Evolutionary conservation across 2,329 filamentous ascomycete genomes (phyloP), one percentile per base, ranked within the genome.

Genomic region (Talaromyces sp.): DNA sequence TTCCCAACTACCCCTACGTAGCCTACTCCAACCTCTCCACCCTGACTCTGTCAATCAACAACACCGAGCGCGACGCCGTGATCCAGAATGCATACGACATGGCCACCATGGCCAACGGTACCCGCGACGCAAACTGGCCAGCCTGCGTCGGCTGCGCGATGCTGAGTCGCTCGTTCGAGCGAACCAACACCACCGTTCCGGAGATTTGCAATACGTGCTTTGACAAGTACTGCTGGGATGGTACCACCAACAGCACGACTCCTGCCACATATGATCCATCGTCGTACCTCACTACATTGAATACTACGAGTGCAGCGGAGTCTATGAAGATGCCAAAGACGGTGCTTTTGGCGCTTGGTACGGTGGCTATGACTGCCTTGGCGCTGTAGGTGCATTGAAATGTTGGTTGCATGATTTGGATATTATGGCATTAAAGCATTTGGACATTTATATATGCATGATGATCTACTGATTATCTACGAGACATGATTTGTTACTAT

Each of bases 121-220:
- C 92, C 0, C 74, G 89, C 2, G 90, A 96, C 75, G 71, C 78
- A 2, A 78, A 89, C 68, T 99, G 95, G 94, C 84, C 90, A 0
- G 83, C 87, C 1, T 99, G 94, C 71, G 90, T 97, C 4, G 92
- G 89, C 25, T 99, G 95, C 78, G 95, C 94, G 5, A 88, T 96
- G 45, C 83, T 98, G 17, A 86, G 85, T 62, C 86, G 94, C 67
- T 92, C 89, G 70, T 86, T 95, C 69, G 83, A 87, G 67, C 85
- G 92, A 59, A 94, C 91, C 0, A 82, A 84, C 19, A 90, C 89
- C 0, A 68, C 80, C 0, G 83, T 93, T 1, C 94, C 94, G 0
- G 82, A 85, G 0, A 87, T 86, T 10, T 99, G 95, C 80, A 82
- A 79, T 51, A 73, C 83, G 59, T 99, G 95, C 80, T 98, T 97